Evolutionary conservation across 495 filamentous ascomycete genomes (phyloP).

Genomic region (Neurospora tetrasperma): DNA sequence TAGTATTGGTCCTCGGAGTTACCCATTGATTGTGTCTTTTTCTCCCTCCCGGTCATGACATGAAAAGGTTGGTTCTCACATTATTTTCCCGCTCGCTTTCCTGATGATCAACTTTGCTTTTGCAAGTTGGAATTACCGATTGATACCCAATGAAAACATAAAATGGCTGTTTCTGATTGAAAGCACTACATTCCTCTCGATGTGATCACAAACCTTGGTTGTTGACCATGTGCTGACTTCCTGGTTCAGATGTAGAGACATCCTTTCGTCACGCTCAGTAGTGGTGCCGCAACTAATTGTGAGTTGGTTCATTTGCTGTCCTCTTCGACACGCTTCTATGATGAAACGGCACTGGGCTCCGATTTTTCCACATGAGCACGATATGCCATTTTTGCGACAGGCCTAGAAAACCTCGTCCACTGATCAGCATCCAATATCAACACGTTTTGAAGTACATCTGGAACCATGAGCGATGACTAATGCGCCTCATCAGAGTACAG

Average conservation of each 20-base stretch:
- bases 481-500: background rate
- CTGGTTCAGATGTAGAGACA: background rate
- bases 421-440: conserved; percentile 46
- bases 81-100: conserved; percentile 3
- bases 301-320: conserved; percentile 15
- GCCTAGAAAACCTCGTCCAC: conserved; percentile 99
- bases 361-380: conserved; percentile 63
- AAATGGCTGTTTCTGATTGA: conserved; percentile 85
- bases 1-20: background rate
- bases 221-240: conserved; percentile 8
- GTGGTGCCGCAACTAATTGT: background rate
- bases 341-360: conserved; percentile 99
- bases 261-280: background rate
- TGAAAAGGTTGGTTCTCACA: conserved; percentile 11
- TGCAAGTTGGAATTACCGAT: conserved; percentile 99
- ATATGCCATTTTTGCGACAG: conserved; percentile 92
- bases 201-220: background rate
- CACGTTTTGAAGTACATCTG: conserved; percentile 1
- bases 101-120: conserved; percentile 77
- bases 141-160: conserved; percentile 78
- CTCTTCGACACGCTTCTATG: conserved; percentile 37
- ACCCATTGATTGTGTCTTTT: background rate
- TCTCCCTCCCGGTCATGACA: background rate
- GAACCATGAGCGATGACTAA: conserved; percentile 9
- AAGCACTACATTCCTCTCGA: conserved; percentile 4